Evolutionary conservation across 1,284 basidiomycete species (phyloP).

Genomic region (Cutaneotrichosporon cutaneum): DNA sequence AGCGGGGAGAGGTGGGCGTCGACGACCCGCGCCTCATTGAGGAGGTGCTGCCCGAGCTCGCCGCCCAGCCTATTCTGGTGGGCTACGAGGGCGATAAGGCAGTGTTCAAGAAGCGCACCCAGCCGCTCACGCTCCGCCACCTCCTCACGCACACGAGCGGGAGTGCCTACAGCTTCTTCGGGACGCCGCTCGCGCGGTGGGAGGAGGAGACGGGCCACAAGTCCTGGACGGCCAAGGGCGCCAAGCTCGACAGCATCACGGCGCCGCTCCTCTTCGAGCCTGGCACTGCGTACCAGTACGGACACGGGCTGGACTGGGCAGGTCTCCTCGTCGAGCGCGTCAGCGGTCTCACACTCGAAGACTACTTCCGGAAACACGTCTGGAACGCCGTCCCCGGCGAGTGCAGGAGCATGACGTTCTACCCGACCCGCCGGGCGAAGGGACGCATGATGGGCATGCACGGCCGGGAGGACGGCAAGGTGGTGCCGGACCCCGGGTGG

Average conservation of each 20-base stretch:
- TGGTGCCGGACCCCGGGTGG: conserved; percentile 7
- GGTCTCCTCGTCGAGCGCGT: conserved; percentile 39
- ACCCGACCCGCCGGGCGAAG: conserved; percentile 22
- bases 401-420: conserved; percentile 37
- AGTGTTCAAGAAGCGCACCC: conserved; percentile 28
- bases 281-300: conserved; percentile 36
- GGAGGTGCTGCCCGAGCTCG: conserved; percentile 37
- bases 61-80: conserved; percentile 25
- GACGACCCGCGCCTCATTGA: conserved; percentile 33
- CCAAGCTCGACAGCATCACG: conserved; percentile 13
- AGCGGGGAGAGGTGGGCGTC: conserved; percentile 36
- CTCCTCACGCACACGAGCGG: conserved; percentile 39
- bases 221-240: conserved; percentile 13
- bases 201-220: neutral
- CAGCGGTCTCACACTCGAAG: conserved; percentile 35
- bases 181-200: conserved; percentile 6
- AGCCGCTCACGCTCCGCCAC: conserved; percentile 39
- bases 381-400: conserved; percentile 33
- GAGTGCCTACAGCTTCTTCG: conserved; percentile 11
- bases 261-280: conserved; percentile 40
- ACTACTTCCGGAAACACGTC: conserved; percentile 41
- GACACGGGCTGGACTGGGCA: conserved; percentile 46
- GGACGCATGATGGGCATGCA: conserved; percentile 28
- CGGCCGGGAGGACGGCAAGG: conserved; percentile 22
- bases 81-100: conserved; percentile 24